A percentile compares a stretch with the other conserved stretches of the same genome.
These are phyloP conservation scores for Purpureocillium lavendulum DNA, from an alignment of 2,329 filamentous ascomycete species.

Conservation along the genomic window DNA sequence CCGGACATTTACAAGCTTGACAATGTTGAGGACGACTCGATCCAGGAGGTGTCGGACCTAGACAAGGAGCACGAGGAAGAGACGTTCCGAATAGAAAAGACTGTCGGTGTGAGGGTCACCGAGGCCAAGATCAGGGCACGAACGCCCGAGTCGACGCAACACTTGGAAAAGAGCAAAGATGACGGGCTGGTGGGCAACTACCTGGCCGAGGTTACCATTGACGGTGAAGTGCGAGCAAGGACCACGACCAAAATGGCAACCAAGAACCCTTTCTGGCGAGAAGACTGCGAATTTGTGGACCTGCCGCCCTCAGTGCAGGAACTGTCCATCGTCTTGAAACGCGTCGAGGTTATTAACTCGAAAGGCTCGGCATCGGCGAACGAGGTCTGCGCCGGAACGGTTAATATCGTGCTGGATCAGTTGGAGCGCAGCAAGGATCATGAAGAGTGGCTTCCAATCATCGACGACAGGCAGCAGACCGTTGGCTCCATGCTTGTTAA, in stretches of 20 bases:
- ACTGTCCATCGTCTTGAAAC: conserved; percentile 65
- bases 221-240: conserved; percentile 69
- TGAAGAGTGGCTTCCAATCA: conserved; percentile 81
- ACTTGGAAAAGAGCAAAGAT: conserved; percentile 16
- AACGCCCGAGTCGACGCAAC: conserved; percentile 11
- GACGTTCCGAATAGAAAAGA: conserved; percentile 55
- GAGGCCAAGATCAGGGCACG: conserved; percentile 51
- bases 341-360: conserved; percentile 40
- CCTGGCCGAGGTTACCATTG: conserved; percentile 69
- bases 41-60: conserved; percentile 30
- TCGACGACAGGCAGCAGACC: conserved; percentile 65
- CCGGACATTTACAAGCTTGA: conserved; percentile 76
- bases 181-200: conserved; percentile 58
- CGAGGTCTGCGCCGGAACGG: conserved; percentile 38
- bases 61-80: conserved; percentile 35
- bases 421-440: conserved; percentile 68
- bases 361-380: conserved; percentile 27
- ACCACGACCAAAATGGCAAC: conserved; percentile 65
- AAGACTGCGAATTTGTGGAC: conserved; percentile 70
- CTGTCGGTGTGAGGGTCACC: conserved; percentile 47
- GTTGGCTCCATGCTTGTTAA: conserved; percentile 82
- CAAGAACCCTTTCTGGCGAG: conserved; percentile 72
- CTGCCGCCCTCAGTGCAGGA: conserved; percentile 61
- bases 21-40: conserved; percentile 29
- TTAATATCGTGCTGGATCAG: conserved; percentile 77